These are phyloP conservation scores for Nitzschia putrida DNA, from an alignment of 108 stramenopile genomes.

Conservation along the genomic window DNA sequence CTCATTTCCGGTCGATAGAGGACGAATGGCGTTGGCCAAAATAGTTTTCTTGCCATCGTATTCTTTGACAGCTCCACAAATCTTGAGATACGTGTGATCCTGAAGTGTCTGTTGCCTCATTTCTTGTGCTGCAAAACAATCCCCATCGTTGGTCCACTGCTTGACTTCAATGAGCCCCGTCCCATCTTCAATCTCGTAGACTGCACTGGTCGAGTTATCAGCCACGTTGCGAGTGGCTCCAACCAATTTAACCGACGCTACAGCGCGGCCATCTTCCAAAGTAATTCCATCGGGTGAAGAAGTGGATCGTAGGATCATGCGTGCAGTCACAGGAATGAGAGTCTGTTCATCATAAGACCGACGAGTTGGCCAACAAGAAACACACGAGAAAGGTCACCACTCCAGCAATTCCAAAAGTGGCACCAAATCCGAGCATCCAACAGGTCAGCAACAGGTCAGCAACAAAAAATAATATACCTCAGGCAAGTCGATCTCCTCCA, in stretches of 20 bases:
- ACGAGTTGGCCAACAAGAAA: too few relatives aligned
- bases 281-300: conserved; percentile 34
- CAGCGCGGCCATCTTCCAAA: conserved; percentile 70
- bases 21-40: conserved; percentile 68
- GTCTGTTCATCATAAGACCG: conserved; percentile 81
- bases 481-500: too few relatives aligned
- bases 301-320: conserved; percentile 50
- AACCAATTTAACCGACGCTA: conserved; percentile 72
- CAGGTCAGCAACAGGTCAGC: too few relatives aligned
- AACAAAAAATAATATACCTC: too few relatives aligned
- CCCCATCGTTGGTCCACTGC: conserved; percentile 71
- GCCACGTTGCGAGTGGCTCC: conserved; percentile 61
- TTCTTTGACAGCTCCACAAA: conserved; percentile 72
- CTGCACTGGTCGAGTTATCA: conserved; percentile 57
- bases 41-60: conserved; percentile 68
- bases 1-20: conserved; percentile 65
- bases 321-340: conserved; percentile 71
- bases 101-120: conserved; percentile 42
- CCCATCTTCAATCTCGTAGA: conserved; percentile 81
- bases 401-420: too few relatives aligned
- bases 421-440: too few relatives aligned
- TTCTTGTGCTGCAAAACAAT: conserved; percentile 52
- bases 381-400: too few relatives aligned
- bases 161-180: conserved; percentile 81
- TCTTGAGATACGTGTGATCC: conserved; percentile 67